Base-by-base conservation (phyloP, 768 basidiomycete genomes). In the Tricholoma terreum region DNA sequence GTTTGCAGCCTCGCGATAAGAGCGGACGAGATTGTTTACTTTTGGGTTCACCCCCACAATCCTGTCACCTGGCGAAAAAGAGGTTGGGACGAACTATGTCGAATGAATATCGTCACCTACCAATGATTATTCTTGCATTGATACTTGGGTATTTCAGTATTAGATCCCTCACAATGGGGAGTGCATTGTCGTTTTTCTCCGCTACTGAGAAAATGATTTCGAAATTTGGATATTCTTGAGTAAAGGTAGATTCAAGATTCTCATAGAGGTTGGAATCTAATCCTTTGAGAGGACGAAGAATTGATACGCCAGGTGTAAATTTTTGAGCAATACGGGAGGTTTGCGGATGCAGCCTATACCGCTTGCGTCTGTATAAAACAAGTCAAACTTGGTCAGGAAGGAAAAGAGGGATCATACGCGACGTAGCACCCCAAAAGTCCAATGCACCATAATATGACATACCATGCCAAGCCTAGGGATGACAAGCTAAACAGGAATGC, bases 181-280 rank as follows among this genome's bases (percentile, higher is more conserved):
- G 77, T 4, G 94, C 94, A 69, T 93, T 91, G 70, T 99, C 97
- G 42, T 83, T 70, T 63, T 88, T 87, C 52, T 92, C 86, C n/a
- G 93, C 92, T 5, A 98, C 87, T 24, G 91, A 92, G 58, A 98
- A 86, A 40, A 98, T 76, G 56, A 99, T 84, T 72, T 99, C 95
- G 65, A 84, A 96, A 61, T 89, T 89, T 0, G 90, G 86, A 69
- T 98, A 98, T 61, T 95, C 89, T 66, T 97, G 94, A 31, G 75
- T 79, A 73, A 98, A 96, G 0, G 92, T 91, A 4, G 94, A 92
- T 72, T 97, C 93, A 50, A 99, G 76, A 70, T 98, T 98, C 75
- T 97, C 94, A 72, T 90, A 98, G 17, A 99, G 81, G 70, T 98
- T 98, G 57, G 89, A 84, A 72, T 99, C 97, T 21, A 99, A 78